These are phyloP conservation scores for Phyllosticta ampelicida DNA, from an alignment of 2,329 filamentous ascomycete species.

Conservation along the genomic window DNA sequence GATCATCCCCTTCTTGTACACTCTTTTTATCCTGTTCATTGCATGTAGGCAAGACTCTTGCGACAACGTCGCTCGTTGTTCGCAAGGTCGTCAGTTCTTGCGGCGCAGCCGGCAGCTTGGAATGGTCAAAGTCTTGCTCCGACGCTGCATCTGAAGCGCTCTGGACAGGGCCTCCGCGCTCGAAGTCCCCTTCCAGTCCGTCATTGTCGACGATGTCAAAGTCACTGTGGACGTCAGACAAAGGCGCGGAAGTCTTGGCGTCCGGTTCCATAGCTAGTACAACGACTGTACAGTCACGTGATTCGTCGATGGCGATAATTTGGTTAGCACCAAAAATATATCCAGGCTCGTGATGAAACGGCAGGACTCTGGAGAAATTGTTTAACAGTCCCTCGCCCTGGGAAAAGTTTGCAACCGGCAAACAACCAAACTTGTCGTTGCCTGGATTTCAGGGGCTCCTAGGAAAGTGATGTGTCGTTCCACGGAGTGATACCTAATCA, in stretches of 20 bases:
- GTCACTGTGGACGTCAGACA: background rate
- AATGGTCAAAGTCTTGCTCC: background rate
- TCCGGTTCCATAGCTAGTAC: background rate
- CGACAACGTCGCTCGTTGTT: background rate
- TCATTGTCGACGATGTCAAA: background rate
- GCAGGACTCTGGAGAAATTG: background rate
- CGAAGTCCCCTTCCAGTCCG: background rate
- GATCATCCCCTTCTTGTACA: no score
- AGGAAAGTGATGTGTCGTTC: background rate
- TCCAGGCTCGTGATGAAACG: background rate
- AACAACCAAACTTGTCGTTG: background rate
- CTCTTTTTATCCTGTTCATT: no score
- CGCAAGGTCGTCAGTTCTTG: background rate
- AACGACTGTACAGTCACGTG: background rate
- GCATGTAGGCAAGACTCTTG: no score
- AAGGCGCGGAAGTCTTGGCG: background rate
- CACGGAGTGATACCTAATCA: background rate
- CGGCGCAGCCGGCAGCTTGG: background rate
- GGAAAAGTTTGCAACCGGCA: background rate
- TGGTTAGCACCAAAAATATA: background rate
- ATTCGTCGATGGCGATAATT: background rate
- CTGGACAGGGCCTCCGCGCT: background rate
- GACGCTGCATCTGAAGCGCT: background rate
- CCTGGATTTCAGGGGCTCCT: background rate
- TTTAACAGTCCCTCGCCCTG: background rate